Base-by-base conservation (phyloP, 306 rosid species). In the Ormosia emarginata region DNA sequence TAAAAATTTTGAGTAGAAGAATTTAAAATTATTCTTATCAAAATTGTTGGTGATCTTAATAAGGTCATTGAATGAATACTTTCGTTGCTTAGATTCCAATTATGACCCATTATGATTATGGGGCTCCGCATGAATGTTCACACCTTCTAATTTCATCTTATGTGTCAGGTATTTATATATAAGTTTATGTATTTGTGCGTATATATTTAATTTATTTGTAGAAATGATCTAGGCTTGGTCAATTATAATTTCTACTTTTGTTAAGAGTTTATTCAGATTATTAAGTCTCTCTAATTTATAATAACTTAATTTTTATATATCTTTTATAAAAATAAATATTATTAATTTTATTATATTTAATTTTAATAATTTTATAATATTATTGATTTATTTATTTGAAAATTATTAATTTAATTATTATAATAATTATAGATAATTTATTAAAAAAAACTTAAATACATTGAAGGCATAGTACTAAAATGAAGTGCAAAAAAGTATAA, bases 161-260 rank as follows among this genome's bases (percentile, higher is more conserved):
- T 91, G 97, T 95, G 95, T 84, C 97, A 93, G 98, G 98, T 94
- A 77, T 61, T 69, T 50, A 8, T 67, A 30, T 44, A 12, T 55
- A 55, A 55, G 66, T 41, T 11, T 13, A 12, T 71, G 7, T 3
- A 5, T 2, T 5, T 13, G n/a, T 14, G 30, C 69, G 53, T 36
- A 70, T 18, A 75, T 24, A 24, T 24, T 24, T 24, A 24, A 24
- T 24, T 37, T 44, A 30, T 55, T 78, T 18, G 12, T 37, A 37
- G n/a, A 52, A 56, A 12, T 63, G 32, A 6, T 53, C 33, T 50
- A 15, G 58, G 29, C 75, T 75, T 71, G 77, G 44, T 15, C 17
- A 49, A 34, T 58, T 71, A 49, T 37, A 47, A 5, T 55, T 73
- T 36, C 7, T 80, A 32, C 13, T 11, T 74, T 67, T 32, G 44